Base-by-base conservation (phyloP, 257 asterid genomes). In the Knoxia roxburghii region DNA sequence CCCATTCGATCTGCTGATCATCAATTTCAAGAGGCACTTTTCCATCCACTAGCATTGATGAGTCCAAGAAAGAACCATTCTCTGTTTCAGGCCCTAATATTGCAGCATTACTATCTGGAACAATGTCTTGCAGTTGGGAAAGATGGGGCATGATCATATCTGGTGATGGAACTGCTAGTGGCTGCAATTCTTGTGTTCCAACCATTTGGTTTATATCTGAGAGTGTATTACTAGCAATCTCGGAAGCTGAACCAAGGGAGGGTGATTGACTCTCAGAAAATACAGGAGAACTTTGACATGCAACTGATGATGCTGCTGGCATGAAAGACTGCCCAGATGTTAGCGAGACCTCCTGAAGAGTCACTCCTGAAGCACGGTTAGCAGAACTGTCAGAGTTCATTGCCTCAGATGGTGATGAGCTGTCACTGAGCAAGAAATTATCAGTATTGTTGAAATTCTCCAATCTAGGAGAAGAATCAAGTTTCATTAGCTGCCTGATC, bases 311-410 rank as follows among this genome's bases (percentile, higher is more conserved):
- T 53, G 72, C 66, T 24, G 82, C 65, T 61, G 84, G 71, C 56
- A 73, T 29, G 46, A 77, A 77, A 39, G 82, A 65, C 41, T 77
- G 86, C 65, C 75, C 83, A 41, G 84, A 65, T 39, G 72, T 40
- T 18, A 78, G 74, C n/a, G 85, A 75, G 53, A 83, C 95, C 73
- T 89, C 97, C 71, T 83, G 96, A 79, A 87, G 95, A 53, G 90
- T 86, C 71, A 83, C 84, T 45, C 87, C 86, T 7, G 96, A 85
- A 18, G 75, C 78, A 40, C 33, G 79, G 61, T 73, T 58, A 8
- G 84, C 26, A 41, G 88, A 73, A 67, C 70, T 65, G 57, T 69
- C 79, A 45, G 75, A 32, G 27, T 80, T 87, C 57, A 79, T 21
- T 39, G 80, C 73, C 52, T 67, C 63, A 37, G 91, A 70, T 1